These are phyloP conservation scores for Lasiodiplodia sp. DNA, from an alignment of 2,329 filamentous ascomycete genomes.

Conservation along the genomic window DNA sequence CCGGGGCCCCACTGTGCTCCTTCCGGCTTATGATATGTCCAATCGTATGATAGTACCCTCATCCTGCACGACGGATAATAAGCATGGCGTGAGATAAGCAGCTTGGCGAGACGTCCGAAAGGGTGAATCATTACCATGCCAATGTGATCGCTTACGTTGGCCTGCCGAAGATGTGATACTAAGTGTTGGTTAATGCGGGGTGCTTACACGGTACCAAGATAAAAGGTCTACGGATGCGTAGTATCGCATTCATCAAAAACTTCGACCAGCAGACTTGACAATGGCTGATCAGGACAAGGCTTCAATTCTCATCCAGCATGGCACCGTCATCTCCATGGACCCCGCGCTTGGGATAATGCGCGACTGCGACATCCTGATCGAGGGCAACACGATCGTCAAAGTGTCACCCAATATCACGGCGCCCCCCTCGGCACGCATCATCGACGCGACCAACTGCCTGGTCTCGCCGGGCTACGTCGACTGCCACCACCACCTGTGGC, in stretches of 20 bases:
- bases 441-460: neutral
- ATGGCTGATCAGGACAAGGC: neutral
- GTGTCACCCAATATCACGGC: neutral
- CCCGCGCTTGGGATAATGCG: neutral
- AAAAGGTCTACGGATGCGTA: neutral
- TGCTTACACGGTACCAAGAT: neutral
- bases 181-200: neutral
- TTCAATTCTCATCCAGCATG: slow-evolving; percentile 10
- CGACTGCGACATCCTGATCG: neutral
- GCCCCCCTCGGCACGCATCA: neutral
- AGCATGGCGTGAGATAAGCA: no score
- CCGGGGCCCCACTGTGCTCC: no score
- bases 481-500: slow-evolving; percentile 1
- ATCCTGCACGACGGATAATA: no score
- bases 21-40: no score
- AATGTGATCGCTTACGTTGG: neutral
- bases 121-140: no score
- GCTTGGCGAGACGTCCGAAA: no score
- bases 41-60: no score
- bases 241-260: neutral
- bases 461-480: neutral
- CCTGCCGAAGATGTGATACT: neutral
- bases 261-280: neutral
- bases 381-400: neutral
- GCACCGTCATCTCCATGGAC: neutral